Evolutionary conservation across 495 filamentous ascomycete species (phyloP), one percentile per base, ranked within the genome.

Genomic region (Neurospora tetraspora): DNA sequence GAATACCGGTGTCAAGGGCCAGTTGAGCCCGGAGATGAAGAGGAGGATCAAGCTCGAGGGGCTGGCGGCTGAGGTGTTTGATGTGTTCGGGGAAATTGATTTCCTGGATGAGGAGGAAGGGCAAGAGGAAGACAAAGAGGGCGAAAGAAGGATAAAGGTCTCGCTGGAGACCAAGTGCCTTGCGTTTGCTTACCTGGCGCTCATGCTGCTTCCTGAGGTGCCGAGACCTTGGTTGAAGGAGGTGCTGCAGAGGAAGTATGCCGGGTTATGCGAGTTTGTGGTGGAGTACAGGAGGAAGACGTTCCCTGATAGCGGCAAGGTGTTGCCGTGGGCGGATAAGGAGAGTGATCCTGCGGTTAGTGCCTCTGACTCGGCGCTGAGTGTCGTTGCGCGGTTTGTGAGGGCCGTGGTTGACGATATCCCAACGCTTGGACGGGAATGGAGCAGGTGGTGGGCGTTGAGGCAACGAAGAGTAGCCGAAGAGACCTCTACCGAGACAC

Each of bases 141-240:
- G 53, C 2, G 23, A 12, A 16, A 6, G 2, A 31, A 31, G 23
- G 53, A 61, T 61, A 16, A 61, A 61, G 23, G 74, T 78, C 4
- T 85, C 88, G 5, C 86, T 88, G n/a, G 89, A 85, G 69, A 80
- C 93, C n/a, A 91, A 97, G 81, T 97, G 92, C 78, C 76, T 97
- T 36, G 90, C 88, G 2, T 84, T 91, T 72, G 96, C 89, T 27
- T 97, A 95, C 80, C 81, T 98, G 53, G 86, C 88, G 9, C 80
- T 98, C 53, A 91, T 92, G 80, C 81, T 92, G 4, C 84, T 91
- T 23, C 89, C 92, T 3, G 85, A 91, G 0, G 78, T 96, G 37
- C 91, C 93, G 27, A 86, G 91, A 69, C 79, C 87, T 34, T 97
- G 92, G 89, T 84, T 97, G 27, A 82, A 84, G 68, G 87, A 90